phyloP scores from a whole-genome alignment of 331 rosid genomes.

The Spiraea crenata region DNA sequence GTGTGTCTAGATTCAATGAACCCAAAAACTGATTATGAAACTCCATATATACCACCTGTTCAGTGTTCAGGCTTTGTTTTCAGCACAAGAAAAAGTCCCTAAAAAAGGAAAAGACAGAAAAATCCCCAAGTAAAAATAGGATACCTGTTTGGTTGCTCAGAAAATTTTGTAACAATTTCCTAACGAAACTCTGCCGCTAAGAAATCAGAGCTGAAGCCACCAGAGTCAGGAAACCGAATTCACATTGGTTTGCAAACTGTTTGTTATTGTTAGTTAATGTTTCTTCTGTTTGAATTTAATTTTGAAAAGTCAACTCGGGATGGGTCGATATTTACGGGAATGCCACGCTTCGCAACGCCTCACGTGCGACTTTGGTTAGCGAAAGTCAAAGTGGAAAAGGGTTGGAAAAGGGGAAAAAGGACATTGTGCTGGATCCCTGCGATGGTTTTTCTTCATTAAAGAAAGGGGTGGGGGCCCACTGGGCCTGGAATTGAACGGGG shows the following conservation, averaged over 20 bases:
- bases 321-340: not conserved
- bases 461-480: not conserved
- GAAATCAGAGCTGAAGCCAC: not conserved
- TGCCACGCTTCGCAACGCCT: not conserved
- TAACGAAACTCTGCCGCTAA: not conserved
- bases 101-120: slow-evolving; percentile 14
- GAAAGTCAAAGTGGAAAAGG: not conserved
- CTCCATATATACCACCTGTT: not conserved
- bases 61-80: not conserved
- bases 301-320: not conserved
- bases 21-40: not conserved
- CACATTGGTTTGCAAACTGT: not conserved
- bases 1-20: slow-evolving; percentile 51
- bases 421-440: too few relatives aligned
- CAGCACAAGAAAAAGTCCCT: slow-evolving; percentile 7
- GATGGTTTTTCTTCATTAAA: too few relatives aligned
- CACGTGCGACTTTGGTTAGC: not conserved
- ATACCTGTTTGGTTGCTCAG: not conserved
- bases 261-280: too few relatives aligned
- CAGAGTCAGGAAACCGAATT: not conserved
- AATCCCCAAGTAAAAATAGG: not conserved
- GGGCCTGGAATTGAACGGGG: not conserved
- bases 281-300: too few relatives aligned
- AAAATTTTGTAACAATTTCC: not conserved
- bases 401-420: not conserved